Conservation (phyloP, 208 protist species). For the Phytomonas sp. region DNA sequence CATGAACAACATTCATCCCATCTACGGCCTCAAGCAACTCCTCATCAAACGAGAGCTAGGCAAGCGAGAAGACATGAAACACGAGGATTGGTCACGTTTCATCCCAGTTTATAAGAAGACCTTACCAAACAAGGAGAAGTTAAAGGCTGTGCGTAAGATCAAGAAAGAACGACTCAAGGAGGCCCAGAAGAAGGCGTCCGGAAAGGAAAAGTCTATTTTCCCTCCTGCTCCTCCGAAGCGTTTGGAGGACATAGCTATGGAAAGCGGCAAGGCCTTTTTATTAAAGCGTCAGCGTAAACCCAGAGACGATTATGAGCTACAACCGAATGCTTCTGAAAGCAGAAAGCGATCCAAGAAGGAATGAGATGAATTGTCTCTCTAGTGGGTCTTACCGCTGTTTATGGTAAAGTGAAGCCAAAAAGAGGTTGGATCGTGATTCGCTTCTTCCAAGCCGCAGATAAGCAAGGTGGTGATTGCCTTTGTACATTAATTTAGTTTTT, state of each 20-base stretch:
- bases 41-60: conserved; percentile 99
- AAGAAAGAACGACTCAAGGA: conserved; percentile 77
- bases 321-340: conserved; percentile 2
- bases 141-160: conserved; percentile 77
- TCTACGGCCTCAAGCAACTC: conserved; percentile 99
- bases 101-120: conserved; percentile 96
- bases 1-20: conserved; percentile 99
- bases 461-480: not conserved
- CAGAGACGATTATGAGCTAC: conserved; percentile 67
- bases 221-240: conserved; percentile 82
- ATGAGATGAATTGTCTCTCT: conserved; percentile 8
- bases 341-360: conserved; percentile 5
- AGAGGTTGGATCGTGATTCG: not conserved
- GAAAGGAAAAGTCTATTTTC: conserved; percentile 81
- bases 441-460: not conserved
- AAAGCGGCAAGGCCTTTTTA: conserved; percentile 86
- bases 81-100: conserved; percentile 98
- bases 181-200: conserved; percentile 44
- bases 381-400: not conserved
- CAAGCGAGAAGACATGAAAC: conserved; percentile 94
- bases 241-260: conserved; percentile 88
- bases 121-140: conserved; percentile 85
- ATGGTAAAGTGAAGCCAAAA: not conserved
- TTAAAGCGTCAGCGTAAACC: conserved; percentile 31
- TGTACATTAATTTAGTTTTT: not conserved